phyloP scores from a whole-genome alignment of 192 early-diverging fungal species.

The Backusella westeae region DNA sequence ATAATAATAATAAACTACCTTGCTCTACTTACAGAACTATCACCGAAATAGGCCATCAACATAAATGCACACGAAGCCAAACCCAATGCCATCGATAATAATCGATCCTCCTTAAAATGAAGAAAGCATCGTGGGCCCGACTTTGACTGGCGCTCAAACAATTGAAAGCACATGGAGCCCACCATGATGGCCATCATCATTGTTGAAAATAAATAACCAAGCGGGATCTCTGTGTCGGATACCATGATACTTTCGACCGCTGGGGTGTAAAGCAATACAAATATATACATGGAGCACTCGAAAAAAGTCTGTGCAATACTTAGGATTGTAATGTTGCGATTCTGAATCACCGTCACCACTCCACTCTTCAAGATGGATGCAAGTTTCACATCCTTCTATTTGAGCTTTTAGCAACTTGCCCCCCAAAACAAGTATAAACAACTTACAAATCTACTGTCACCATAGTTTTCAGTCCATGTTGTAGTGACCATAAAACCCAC shows the following conservation, averaged over 20 bases:
- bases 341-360: background rate
- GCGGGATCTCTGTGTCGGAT: constrained; percentile 25
- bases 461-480: constrained; percentile 80
- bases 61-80: constrained; percentile 41
- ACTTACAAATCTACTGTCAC: constrained; percentile 26
- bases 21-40: constrained; percentile 1
- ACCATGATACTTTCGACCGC: constrained; percentile 40
- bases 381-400: constrained; percentile 6
- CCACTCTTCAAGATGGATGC: constrained; percentile 12
- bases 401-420: background rate
- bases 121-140: background rate
- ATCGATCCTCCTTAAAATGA: background rate
- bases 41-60: constrained; percentile 25
- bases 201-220: constrained; percentile 53
- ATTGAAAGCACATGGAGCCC: constrained; percentile 46
- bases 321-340: constrained; percentile 43
- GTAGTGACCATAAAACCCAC: constrained; percentile 48
- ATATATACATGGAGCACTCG: constrained; percentile 65
- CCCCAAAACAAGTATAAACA: background rate
- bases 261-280: constrained; percentile 60
- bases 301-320: constrained; percentile 60
- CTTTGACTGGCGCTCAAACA: constrained; percentile 26
- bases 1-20: background rate
- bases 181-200: constrained; percentile 57
- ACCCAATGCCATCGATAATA: constrained; percentile 40